A percentile compares a stretch with the other conserved stretches of the same genome.
phyloP scores from a whole-genome alignment of 2,329 filamentous ascomycete genomes.

The Domatiomyces catenatus region DNA sequence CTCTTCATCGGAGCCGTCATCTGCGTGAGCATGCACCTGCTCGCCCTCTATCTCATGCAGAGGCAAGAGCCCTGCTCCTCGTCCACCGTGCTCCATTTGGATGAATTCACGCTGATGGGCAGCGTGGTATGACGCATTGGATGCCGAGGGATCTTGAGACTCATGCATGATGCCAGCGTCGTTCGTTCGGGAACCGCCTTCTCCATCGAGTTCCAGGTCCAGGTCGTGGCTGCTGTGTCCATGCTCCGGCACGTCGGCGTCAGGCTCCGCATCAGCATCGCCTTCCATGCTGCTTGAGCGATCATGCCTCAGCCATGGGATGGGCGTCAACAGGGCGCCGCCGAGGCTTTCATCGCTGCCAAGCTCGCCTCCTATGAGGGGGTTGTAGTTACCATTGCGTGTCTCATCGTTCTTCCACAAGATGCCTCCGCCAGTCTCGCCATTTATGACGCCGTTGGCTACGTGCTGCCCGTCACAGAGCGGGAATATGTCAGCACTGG shows the following conservation, averaged over 20 bases:
- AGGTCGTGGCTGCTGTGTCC: background rate
- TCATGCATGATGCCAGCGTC: background rate
- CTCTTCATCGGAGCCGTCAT: conserved; percentile 20
- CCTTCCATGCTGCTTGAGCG: conserved; percentile 5
- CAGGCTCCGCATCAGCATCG: background rate
- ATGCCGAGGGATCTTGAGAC: conserved; percentile 10
- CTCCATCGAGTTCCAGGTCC: background rate
- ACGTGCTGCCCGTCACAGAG: conserved; percentile 48
- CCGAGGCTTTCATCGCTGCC: conserved; percentile 81
- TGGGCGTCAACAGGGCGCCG: conserved; percentile 80
- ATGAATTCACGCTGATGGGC: conserved; percentile 73
- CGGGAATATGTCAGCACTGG: conserved; percentile 63
- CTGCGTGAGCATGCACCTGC: conserved; percentile 20
- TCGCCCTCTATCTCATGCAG: conserved; percentile 23
- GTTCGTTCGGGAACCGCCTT: background rate
- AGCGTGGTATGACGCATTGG: conserved; percentile 32
- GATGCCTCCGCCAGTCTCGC: conserved; percentile 29
- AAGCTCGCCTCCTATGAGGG: conserved; percentile 24
- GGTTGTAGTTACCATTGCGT: conserved; percentile 14
- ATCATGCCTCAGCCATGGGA: conserved; percentile 61
- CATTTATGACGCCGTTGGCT: conserved; percentile 42
- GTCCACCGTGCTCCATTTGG: conserved; percentile 74
- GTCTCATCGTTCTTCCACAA: conserved; percentile 25
- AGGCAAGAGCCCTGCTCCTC: conserved; percentile 56
- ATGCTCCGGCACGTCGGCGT: background rate